A percentile compares a stretch with the other conserved stretches of the same genome.
Conservation (phyloP, 1,139 yeast genomes). For the Yamadazyma atlantica region DNA sequence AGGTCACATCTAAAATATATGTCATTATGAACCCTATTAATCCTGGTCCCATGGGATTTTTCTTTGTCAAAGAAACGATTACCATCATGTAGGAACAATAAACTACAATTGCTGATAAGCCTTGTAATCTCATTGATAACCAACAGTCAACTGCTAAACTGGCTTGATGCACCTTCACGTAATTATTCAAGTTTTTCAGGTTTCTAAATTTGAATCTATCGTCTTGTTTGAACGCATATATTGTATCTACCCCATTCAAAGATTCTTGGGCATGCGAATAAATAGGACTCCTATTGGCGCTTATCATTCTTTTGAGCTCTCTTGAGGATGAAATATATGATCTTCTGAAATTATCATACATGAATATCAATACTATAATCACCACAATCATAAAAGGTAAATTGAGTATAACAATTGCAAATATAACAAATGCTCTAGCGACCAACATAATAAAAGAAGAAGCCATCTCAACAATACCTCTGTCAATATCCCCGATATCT, state of each 20-base stretch:
- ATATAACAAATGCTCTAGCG: conserved; percentile 25
- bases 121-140: conserved; percentile 40
- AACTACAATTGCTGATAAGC: conserved; percentile 32
- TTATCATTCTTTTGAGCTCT: conserved; percentile 34
- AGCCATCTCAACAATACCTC: conserved; percentile 32
- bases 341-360: conserved; percentile 31
- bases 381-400: conserved; percentile 34
- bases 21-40: conserved; percentile 40
- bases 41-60: conserved; percentile 27
- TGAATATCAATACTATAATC: conserved; percentile 19
- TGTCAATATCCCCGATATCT: conserved; percentile 35
- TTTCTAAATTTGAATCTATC: conserved; percentile 27
- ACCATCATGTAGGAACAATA: conserved; percentile 28
- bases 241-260: conserved; percentile 36
- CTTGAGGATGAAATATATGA: conserved; percentile 36
- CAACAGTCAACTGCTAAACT: conserved; percentile 32
- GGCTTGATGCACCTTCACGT: conserved; percentile 21
- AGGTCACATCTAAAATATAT: conserved; percentile 34
- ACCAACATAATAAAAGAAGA: conserved; percentile 23
- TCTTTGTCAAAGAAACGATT: conserved; percentile 21
- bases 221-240: conserved; percentile 30
- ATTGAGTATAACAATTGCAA: conserved; percentile 30
- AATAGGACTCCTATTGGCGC: conserved; percentile 33
- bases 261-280: conserved; percentile 40
- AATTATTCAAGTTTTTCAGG: conserved; percentile 21